These are phyloP conservation scores for Tulasnella sp. DNA, from an alignment of 768 basidiomycete species.

Conservation along the genomic window DNA sequence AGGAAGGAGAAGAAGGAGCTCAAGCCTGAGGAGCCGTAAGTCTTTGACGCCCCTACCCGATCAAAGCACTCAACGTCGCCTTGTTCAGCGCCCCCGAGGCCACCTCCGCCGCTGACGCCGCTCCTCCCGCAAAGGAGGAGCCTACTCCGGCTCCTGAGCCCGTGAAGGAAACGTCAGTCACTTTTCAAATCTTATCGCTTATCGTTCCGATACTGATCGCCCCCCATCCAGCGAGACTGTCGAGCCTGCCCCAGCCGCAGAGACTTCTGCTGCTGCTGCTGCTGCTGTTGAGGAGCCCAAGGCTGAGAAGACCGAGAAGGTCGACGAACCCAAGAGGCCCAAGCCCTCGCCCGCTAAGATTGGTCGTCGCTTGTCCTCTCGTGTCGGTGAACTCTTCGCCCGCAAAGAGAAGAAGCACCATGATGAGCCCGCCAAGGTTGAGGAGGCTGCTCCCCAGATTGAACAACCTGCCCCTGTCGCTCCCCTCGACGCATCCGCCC, in stretches of 20 bases:
- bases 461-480: conserved; percentile 72
- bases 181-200: background rate
- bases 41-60: background rate
- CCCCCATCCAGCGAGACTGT: conserved; percentile 17
- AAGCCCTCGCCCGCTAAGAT: conserved; percentile 42
- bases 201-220: background rate
- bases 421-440: conserved; percentile 62
- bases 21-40: conserved; percentile 36
- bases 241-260: conserved; percentile 26
- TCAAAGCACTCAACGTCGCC: background rate
- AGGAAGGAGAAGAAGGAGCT: conserved; percentile 79
- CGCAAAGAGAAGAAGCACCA: conserved; percentile 37
- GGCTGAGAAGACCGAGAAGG: conserved; percentile 47
- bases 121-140: conserved; percentile 26
- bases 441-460: conserved; percentile 80
- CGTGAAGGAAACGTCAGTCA: conserved; percentile 58
- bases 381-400: conserved; percentile 76
- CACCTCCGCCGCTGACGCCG: conserved; percentile 34
- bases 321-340: conserved; percentile 29
- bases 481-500: conserved; percentile 60
- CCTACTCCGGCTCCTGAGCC: conserved; percentile 35
- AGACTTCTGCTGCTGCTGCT: conserved; percentile 31
- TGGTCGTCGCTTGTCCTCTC: conserved; percentile 70
- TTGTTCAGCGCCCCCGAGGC: conserved; percentile 28
- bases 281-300: conserved; percentile 27